phyloP scores from a whole-genome alignment of 257 asterid species.

The Agastache rugosa region DNA sequence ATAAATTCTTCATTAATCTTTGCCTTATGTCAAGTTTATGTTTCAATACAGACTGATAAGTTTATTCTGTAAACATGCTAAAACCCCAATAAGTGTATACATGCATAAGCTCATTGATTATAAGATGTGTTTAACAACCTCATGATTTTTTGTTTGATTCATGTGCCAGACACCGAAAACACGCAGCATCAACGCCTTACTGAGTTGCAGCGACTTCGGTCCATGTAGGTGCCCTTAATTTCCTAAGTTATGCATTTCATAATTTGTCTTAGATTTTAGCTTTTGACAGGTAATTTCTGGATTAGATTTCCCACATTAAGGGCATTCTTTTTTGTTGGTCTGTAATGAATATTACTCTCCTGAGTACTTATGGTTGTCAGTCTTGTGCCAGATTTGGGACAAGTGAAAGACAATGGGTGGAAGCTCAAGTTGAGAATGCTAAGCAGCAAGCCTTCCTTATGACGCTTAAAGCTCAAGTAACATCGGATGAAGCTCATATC shows the following conservation, averaged over 20 bases:
- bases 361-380: conserved; percentile 36
- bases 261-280: conserved; percentile 13
- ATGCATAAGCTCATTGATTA: conserved; percentile 19
- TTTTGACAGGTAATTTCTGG: conserved; percentile 24
- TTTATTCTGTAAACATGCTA: conserved; percentile 9
- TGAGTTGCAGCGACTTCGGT: conserved; percentile 92
- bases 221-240: conserved; percentile 72
- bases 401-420: conserved; percentile 98
- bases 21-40: background rate
- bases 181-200: conserved; percentile 94
- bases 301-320: conserved; percentile 14
- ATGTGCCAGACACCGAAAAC: conserved; percentile 70
- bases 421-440: conserved; percentile 99
- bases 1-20: background rate
- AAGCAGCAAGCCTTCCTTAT: conserved; percentile 91
- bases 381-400: conserved; percentile 81
- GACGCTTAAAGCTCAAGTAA: conserved; percentile 92
- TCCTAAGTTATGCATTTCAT: conserved; percentile 27
- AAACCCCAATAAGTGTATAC: conserved; percentile 10
- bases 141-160: conserved; percentile 36
- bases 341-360: conserved; percentile 27
- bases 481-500: conserved; percentile 98
- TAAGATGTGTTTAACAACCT: conserved; percentile 28
- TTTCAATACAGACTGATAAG: background rate
- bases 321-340: background rate